Evolutionary conservation across 2,329 filamentous ascomycete species (phyloP), one percentile per base, ranked within the genome.

Genomic region (Chaetomium globosum): DNA sequence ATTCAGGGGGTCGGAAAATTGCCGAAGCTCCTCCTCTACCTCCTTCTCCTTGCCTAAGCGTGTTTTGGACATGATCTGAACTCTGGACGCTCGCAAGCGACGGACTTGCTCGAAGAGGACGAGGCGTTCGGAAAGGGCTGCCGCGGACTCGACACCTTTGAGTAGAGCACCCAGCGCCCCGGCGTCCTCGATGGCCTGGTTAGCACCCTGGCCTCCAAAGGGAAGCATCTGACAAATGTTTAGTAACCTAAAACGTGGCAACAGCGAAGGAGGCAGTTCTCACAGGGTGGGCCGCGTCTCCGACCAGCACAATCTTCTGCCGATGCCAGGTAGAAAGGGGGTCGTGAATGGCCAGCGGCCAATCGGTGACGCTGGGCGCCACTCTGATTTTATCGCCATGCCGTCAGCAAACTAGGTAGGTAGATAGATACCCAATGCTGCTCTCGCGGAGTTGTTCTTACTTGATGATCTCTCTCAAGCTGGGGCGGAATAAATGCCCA

Each of bases 391-490:
- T n/a, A n/a, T n/a, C n/a, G n/a, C n/a, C n/a, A n/a, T n/a, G n/a
- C n/a, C n/a, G n/a, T 49, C 8, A 49, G 19, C 46, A 49, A 21
- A 21, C n/a, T n/a, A n/a, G n/a, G n/a, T n/a, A n/a, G n/a, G n/a
- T n/a, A n/a, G n/a, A n/a, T n/a, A n/a, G n/a, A 4, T 49, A 5
- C 12, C 46, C 46, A 49, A 49, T 49, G 19, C 46, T 19, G 46
- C 13, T 49, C 46, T 49, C 13, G 19, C 23, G 19, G 46, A 21
- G 19, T 19, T 16, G 13, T n/a, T 49, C 46, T 49, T 49, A 49
- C 46, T 49, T 49, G 46, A 49, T 49, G 19, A 49, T 49, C 46
- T 49, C 46, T 21, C 46, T 49, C 46, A 49, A 49, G 46, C 46
- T 49, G 46, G 46, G 46, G 19, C 23, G 46, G 46, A 49, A n/a